Evolutionary conservation across 148 eudicot genomes (phyloP).

Genomic region (Silene conica): DNA sequence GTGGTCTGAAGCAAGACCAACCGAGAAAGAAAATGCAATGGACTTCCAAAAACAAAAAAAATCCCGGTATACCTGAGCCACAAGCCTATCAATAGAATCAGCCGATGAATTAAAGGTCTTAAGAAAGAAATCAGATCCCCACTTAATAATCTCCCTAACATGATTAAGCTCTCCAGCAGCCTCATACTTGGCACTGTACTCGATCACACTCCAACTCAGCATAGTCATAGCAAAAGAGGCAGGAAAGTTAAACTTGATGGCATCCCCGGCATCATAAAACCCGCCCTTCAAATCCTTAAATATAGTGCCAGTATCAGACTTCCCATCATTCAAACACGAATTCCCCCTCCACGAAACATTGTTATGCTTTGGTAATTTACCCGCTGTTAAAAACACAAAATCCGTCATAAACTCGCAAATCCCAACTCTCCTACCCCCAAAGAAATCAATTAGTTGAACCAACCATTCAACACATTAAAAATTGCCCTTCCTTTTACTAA

Average conservation of each 20-base stretch:
- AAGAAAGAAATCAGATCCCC: constrained; percentile 95
- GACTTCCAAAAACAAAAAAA: background rate
- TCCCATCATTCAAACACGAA: constrained; percentile 76
- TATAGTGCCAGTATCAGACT: constrained; percentile 36
- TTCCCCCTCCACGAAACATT: constrained; percentile 96
- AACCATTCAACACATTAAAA: background rate
- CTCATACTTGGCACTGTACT: constrained; percentile 85
- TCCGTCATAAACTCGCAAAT: background rate
- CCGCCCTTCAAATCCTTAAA: constrained; percentile 79
- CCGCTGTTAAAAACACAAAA: constrained; percentile 44
- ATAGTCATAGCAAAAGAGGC: constrained; percentile 81
- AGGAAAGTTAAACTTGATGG: constrained; percentile 92
- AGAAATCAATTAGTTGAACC: background rate
- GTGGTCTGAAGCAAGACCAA: too few species aligned
- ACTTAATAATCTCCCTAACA: constrained; percentile 78
- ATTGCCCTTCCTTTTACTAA: background rate
- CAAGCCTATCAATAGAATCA: constrained; percentile 62
- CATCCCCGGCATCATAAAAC: constrained; percentile 97
- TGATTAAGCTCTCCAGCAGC: constrained; percentile 94
- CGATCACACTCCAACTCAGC: constrained; percentile 99
- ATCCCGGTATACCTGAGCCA: constrained; percentile 49
- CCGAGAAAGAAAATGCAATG: too few species aligned
- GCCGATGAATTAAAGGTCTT: constrained; percentile 86
- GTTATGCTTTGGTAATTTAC: constrained; percentile 83
- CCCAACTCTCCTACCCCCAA: background rate